These are phyloP conservation scores for Calonectria crousiana DNA, from an alignment of 2,329 filamentous ascomycete genomes.

Conservation along the genomic window DNA sequence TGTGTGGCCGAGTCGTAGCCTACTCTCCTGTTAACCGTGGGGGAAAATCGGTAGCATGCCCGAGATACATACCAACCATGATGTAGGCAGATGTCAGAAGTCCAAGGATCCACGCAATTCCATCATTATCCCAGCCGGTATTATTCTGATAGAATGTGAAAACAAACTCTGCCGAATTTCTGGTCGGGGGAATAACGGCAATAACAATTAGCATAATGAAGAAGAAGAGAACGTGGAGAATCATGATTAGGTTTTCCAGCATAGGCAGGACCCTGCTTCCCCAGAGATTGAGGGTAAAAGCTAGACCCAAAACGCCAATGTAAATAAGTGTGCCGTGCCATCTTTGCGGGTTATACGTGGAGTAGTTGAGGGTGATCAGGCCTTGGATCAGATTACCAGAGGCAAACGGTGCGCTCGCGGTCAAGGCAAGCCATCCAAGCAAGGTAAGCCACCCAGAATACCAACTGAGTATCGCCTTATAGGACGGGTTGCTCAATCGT, in stretches of 20 bases:
- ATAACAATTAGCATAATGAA: constrained; percentile 12
- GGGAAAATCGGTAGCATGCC: neutral
- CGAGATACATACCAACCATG: neutral
- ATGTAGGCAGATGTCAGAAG: constrained; percentile 13
- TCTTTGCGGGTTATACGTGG: constrained; percentile 8
- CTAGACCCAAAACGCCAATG: neutral
- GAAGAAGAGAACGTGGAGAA: constrained; percentile 17
- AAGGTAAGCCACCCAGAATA: constrained; percentile 13
- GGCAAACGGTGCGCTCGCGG: constrained; percentile 17
- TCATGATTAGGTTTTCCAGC: constrained; percentile 19
- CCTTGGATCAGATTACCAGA: constrained; percentile 20
- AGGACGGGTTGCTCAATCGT: neutral
- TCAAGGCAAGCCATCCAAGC: constrained; percentile 20
- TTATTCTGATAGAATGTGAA: constrained; percentile 21
- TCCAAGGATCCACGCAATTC: constrained; percentile 5
- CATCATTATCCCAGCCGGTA: constrained; percentile 10
- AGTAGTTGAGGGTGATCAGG: constrained; percentile 17
- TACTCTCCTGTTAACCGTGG: neutral
- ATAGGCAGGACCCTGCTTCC: constrained; percentile 16
- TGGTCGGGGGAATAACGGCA: neutral
- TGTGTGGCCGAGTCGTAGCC: constrained; percentile 14
- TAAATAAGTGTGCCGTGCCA: constrained; percentile 15
- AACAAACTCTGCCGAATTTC: constrained; percentile 12
- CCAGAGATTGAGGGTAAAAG: neutral
- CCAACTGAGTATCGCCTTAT: neutral